Evolutionary conservation across 2,329 filamentous ascomycete species (phyloP).

Genomic region (Ophiostoma piceae): DNA sequence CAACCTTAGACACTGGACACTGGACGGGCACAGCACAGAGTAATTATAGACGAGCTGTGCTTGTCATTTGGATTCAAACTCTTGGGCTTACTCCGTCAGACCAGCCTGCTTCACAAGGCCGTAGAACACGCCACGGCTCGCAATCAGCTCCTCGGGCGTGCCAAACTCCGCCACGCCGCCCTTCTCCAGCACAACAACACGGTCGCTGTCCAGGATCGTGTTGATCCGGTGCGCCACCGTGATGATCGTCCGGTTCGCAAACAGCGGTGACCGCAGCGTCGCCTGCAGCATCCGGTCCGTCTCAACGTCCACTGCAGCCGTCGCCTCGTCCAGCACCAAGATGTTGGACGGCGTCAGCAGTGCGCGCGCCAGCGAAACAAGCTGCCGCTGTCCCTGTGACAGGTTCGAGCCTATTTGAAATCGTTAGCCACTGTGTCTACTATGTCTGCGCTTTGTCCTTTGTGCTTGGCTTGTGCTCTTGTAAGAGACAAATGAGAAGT

Average conservation of each 20-base stretch:
- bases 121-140: conserved; percentile 74
- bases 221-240: conserved; percentile 98
- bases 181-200: conserved; percentile 88
- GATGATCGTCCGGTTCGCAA: conserved; percentile 91
- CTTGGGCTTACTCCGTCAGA: conserved; percentile 44
- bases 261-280: conserved; percentile 60
- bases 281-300: conserved; percentile 62
- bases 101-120: conserved; percentile 88
- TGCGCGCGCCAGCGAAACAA: conserved; percentile 87
- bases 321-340: conserved; percentile 93
- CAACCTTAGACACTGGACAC: neutral
- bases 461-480: neutral
- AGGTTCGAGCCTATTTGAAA: conserved; percentile 71
- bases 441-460: neutral
- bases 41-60: neutral
- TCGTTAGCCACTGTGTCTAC: conserved; percentile 1
- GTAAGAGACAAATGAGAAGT: neutral
- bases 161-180: conserved; percentile 91
- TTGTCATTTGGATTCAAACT: neutral
- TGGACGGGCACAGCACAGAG: neutral
- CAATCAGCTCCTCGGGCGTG: conserved; percentile 71
- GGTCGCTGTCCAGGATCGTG: conserved; percentile 83
- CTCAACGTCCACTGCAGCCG: conserved; percentile 66
- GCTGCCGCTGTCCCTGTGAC: conserved; percentile 88
- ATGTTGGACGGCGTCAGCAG: conserved; percentile 95